Evolutionary conservation across 805 yeast species (phyloP), one percentile per base, ranked within the genome.

Genomic region (Candida palmyrensis): DNA sequence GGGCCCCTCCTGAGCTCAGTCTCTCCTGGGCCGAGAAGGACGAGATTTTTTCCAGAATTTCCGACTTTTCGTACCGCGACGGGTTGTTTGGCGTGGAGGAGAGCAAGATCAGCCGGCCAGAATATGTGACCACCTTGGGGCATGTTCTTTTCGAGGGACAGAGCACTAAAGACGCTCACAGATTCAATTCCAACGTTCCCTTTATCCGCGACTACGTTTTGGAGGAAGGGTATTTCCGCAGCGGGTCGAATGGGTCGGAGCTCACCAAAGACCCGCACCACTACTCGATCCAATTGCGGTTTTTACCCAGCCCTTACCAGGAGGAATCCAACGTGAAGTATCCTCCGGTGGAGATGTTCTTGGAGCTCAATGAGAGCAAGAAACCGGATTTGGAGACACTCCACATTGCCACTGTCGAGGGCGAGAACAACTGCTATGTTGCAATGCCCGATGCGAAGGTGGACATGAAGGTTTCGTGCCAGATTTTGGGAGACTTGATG

Each of bases 331-430:
- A 54, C 34, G 45, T 54, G 31, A 46, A 57, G 25, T 62, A 60
- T 29, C 80, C 82, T 3, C 77, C 80, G 1, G 51, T 77, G 5
- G 82, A 77, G 44, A 55, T 77, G 29, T 75, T 80, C 78, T 53
- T 69, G 22, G 72, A 66, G 30, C 49, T 72, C 30, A 59, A 51
- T 35, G 57, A 59, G 11, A 35, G 38, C n/a, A 56, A 57, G 9
- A 48, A 40, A 24, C 66, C 66, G 1, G 68, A 59, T 22, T 39
- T 63, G 21, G 67, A 58, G 17, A 51, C 66, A 9, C 42, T 74
- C 35, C 62, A 62, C 23, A 48, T 70, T 2, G 64, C 71, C 1
- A 57, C 72, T 1, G 68, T 68, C 1, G 71, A 70, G 18, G 60
- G 60, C 6, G 80, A 76, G 40, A 57, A 62, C 29, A 58, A 55